Conservation (phyloP, 495 filamentous ascomycete species). For the Trypethelium eluteriae region DNA sequence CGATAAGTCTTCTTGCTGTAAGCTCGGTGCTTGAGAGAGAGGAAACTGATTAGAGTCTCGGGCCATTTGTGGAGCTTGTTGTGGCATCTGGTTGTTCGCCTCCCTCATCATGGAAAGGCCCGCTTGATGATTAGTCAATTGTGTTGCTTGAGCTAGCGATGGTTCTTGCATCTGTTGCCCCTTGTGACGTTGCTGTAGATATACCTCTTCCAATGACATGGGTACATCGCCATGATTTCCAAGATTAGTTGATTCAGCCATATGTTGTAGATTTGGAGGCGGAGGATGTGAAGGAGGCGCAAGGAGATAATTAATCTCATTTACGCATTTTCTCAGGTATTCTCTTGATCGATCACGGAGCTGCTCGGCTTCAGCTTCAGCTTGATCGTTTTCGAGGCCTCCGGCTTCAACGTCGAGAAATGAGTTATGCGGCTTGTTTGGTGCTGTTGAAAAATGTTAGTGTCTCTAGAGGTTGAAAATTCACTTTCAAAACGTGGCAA, state of each 20-base stretch:
- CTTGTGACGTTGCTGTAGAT: slow-evolving; percentile 36
- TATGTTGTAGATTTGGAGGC: slow-evolving; percentile 30
- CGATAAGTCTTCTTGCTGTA: background rate
- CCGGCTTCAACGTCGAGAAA: slow-evolving; percentile 35
- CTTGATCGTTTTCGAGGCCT: slow-evolving; percentile 17
- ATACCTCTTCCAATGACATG: slow-evolving; percentile 36
- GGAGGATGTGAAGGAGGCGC: slow-evolving; percentile 40
- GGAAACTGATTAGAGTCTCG: slow-evolving; percentile 20
- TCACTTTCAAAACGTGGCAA: background rate
- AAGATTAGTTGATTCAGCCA: slow-evolving; percentile 25
- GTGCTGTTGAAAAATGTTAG: slow-evolving; percentile 23
- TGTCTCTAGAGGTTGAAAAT: background rate
- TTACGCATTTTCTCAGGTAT: slow-evolving; percentile 39
- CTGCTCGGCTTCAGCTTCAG: slow-evolving; percentile 34
- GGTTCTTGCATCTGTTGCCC: slow-evolving; percentile 30
- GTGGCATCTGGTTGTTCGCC: slow-evolving; percentile 7
- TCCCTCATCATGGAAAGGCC: slow-evolving; percentile 5
- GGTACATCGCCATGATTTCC: slow-evolving; percentile 28
- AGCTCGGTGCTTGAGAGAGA: background rate
- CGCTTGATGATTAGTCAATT: slow-evolving; percentile 49
- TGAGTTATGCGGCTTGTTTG: slow-evolving; percentile 36
- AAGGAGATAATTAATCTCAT: slow-evolving; percentile 43
- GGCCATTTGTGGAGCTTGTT: slow-evolving; percentile 27
- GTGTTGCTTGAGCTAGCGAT: slow-evolving; percentile 32
- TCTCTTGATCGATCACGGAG: slow-evolving; percentile 37